phyloP scores from a whole-genome alignment of 1,284 basidiomycete genomes.

The Coniophora puteana region DNA sequence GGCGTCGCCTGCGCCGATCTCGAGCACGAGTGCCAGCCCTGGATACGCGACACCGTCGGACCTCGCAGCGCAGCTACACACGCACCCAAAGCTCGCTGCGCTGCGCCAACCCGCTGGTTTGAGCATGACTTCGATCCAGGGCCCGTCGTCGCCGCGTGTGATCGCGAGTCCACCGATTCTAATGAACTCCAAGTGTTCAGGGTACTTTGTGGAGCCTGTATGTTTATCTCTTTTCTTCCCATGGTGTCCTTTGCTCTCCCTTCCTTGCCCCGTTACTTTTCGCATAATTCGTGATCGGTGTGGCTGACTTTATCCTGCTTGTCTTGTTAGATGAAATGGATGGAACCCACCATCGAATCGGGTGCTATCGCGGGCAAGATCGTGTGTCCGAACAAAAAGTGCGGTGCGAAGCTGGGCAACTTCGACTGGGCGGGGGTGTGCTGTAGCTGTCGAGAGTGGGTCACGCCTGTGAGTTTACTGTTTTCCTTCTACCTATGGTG shows the following conservation, averaged over 20 bases:
- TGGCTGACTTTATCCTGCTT: not conserved
- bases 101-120: conserved; percentile 21
- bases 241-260: no score
- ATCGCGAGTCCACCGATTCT: conserved; percentile 61
- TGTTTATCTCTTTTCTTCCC: conserved; percentile 30
- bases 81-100: conserved; percentile 28
- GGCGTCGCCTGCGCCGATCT: not conserved
- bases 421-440: conserved; percentile 96
- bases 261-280: conserved; percentile 1
- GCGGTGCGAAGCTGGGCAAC: conserved; percentile 87
- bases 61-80: conserved; percentile 28
- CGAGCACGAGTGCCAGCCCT: no score
- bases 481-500: not conserved
- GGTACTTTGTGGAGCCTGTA: conserved; percentile 95
- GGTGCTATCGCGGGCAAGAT: conserved; percentile 88
- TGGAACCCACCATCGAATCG: conserved; percentile 74
- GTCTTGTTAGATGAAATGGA: conserved; percentile 81
- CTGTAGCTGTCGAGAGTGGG: conserved; percentile 91
- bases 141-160: conserved; percentile 11
- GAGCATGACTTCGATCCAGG: conserved; percentile 20
- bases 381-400: conserved; percentile 87
- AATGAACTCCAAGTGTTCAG: conserved; percentile 79
- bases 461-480: conserved; percentile 68
- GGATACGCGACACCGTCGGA: conserved; percentile 14
- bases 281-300: not conserved